Evolutionary conservation across 495 filamentous ascomycete genomes (phyloP), one percentile per base, ranked within the genome.

Genomic region (Chaetomium tenue): DNA sequence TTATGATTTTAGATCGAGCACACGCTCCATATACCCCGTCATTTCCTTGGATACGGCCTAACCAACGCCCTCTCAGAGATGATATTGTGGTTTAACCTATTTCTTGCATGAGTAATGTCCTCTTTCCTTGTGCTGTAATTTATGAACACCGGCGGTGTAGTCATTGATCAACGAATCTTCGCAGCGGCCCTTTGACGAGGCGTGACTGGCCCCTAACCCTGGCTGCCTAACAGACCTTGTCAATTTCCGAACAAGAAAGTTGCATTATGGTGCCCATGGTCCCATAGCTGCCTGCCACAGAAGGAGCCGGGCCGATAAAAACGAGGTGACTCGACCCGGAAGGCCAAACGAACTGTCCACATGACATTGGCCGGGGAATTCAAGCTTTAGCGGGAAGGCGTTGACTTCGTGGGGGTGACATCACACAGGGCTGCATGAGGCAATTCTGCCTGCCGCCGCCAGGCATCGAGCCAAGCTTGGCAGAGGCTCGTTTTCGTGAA

Each of bases 361-460:
- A 57, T 42, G 37, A 57, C 54, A 15, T 16, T 13, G 48, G 22
- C 9, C 7, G 12, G 40, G 40, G 18, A 44, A 44, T 18, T 44
- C 13, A 18, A 44, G 40, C 16, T 33, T 8, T 15, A 47, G n/a
- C 44, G 44, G 44, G 3, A 47, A 18, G 13, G 18, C 13, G 40
- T 44, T 18, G 44, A 3, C 7, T 22, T 47, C 44, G 48, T 52
- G 48, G 48, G 48, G 48, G 48, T 5, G 3, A 52, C 22, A 23
- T 6, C 16, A 52, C 23, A 15, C 48, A 26, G 26, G 48, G 48
- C 48, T 26, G 6, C 11, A 52, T 13, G 15, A 37, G 26, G 46
- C 46, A 11, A n/a, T 55, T 40, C 33, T 23, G 53, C 30, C 30
- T 56, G 33, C 51, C 51, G 25, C 53, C 20, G 53, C 30, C 53